Evolutionary conservation across 371 early-diverging fungal species (phyloP).

Genomic region (Nematocida homosporus): DNA sequence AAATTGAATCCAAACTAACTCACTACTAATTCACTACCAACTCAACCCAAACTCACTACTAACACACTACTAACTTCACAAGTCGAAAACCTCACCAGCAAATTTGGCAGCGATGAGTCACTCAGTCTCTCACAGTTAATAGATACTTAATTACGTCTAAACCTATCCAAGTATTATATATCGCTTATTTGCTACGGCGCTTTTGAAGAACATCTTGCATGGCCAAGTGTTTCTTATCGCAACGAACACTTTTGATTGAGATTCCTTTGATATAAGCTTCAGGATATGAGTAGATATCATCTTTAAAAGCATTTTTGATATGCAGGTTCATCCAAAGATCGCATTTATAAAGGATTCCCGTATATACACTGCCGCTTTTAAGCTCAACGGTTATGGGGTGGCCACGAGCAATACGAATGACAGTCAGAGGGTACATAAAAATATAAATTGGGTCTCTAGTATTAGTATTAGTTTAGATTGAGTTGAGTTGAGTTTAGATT

Average conservation of each 20-base stretch:
- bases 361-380: conserved; percentile 91
- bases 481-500: no score
- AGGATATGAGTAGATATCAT: conserved; percentile 31
- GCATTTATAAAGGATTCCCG: conserved; percentile 86
- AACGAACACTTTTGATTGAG: conserved; percentile 59
- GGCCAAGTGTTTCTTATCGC: conserved; percentile 53
- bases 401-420: conserved; percentile 69
- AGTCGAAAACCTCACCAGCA: no score
- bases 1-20: no score
- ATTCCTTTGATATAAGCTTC: conserved; percentile 65
- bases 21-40: no score
- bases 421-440: conserved; percentile 69
- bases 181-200: conserved; percentile 17
- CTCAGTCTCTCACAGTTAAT: no score
- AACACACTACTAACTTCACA: no score
- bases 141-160: no score
- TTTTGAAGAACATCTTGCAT: conserved; percentile 54
- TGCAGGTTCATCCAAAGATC: conserved; percentile 90
- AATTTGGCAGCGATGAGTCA: no score
- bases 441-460: conserved; percentile 11
- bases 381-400: conserved; percentile 78
- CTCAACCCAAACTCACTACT: no score
- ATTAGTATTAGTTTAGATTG: no score
- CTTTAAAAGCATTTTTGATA: conserved; percentile 78
- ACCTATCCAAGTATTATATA: background rate